Evolutionary conservation across 305 asterid genomes (phyloP), one percentile per base, ranked within the genome.

Genomic region (Striga hermonthica): DNA sequence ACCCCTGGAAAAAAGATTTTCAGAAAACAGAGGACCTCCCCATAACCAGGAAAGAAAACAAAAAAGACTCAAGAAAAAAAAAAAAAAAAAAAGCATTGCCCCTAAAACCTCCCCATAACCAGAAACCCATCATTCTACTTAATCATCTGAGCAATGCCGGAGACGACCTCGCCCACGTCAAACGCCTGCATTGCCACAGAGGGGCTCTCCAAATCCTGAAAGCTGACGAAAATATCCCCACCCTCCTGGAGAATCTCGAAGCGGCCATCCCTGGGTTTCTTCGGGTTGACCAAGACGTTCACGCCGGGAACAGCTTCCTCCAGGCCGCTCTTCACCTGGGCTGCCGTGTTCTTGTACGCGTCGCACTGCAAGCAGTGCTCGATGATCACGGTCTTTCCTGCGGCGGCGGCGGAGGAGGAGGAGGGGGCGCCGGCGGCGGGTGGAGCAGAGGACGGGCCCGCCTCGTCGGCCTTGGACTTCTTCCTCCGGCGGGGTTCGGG

Each of bases 351-450:
- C 78, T 79, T 80, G 73, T 80, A 84, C 12, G 58, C 45, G 9
- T 1, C 72, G 34, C 78, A 66, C 76, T 84, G 79, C 28, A 54
- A 75, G 67, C 86, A 80, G 48, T 80, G 77, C 79, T 84, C 88
- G 48, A 84, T 74, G 35, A 82, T 67, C 7, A 82, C 72, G 5
- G 75, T 71, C 68, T 76, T 83, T 13, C 7, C 35, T 7, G 57
- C 48, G 11, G 55, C 9, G 12, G 36, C 57, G 8, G 37, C 35
- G 56, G 53, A 3, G 36, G 35, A n/a, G n/a, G 55, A 49, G 6
- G 55, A 49, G 9, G 55, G 6, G 7, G 8, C 7, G 16, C 45
- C 15, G 8, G 34, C 56, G 16, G 41, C 53, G 57, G 48, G 7
- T 22, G 31, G 7, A 31, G 34, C 16, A 5, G 57, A 5, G 31